These are phyloP conservation scores for Edaphochlamys debaryana DNA, from an alignment of 139 green algal species.

Conservation along the genomic window DNA sequence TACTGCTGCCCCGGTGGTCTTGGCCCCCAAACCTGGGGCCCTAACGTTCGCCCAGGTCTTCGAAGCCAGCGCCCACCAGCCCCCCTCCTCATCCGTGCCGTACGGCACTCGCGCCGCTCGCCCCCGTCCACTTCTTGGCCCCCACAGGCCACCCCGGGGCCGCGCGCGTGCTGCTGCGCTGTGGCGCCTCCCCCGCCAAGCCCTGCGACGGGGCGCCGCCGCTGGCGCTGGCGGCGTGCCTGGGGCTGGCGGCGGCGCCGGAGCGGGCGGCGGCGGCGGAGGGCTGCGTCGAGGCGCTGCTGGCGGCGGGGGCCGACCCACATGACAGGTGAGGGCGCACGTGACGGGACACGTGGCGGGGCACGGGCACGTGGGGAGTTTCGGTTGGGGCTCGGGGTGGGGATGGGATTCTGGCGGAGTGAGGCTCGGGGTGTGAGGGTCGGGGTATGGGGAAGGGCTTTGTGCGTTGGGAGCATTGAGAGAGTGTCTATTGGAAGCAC, in stretches of 20 bases:
- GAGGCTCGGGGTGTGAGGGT: too few relatives aligned
- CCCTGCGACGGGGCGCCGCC: constrained; percentile 75
- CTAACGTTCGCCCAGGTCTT: too few relatives aligned
- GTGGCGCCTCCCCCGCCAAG: constrained; percentile 40
- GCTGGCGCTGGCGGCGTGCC: constrained; percentile 72
- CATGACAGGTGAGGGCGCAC: constrained; percentile 35
- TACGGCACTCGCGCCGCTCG: too few relatives aligned
- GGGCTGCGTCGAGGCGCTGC: constrained; percentile 59
- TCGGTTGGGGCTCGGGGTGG: too few relatives aligned
- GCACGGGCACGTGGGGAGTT: too few relatives aligned
- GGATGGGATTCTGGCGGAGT: background rate
- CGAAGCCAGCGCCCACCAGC: too few relatives aligned
- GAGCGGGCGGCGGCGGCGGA: constrained; percentile 23
- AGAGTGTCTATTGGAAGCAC: too few relatives aligned
- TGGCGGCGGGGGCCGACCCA: constrained; percentile 51
- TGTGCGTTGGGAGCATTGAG: too few relatives aligned
- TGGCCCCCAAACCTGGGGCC: too few relatives aligned
- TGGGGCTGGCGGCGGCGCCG: constrained; percentile 41
- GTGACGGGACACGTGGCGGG: too few relatives aligned
- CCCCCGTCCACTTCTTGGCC: background rate
- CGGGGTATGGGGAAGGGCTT: too few relatives aligned
- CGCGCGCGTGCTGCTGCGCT: constrained; percentile 61
- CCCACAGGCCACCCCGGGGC: constrained; percentile 66
- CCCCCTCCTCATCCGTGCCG: too few relatives aligned
- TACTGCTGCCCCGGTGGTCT: background rate